Evolutionary conservation across 2,329 filamentous ascomycete species (phyloP).

Genomic region (Xylariaceae sp.): DNA sequence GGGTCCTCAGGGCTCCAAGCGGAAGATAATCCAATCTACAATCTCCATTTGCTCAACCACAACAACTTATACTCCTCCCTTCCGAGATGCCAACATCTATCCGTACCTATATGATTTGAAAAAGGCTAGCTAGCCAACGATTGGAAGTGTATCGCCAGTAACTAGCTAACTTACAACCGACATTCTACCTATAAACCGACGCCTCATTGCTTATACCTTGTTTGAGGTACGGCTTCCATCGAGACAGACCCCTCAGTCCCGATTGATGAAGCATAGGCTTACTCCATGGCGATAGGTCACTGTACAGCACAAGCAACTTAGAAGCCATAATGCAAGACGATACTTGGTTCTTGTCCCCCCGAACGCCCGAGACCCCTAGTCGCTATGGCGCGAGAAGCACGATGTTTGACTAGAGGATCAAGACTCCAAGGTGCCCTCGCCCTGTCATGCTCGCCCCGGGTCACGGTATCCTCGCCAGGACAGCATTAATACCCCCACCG

Average conservation of each 20-base stretch:
- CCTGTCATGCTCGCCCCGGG: not conserved
- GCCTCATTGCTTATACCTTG: not conserved
- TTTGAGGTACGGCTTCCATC: not conserved
- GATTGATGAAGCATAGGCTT: not conserved
- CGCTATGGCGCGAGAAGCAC: not conserved
- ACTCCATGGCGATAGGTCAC: not conserved
- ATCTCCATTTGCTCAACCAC: no score
- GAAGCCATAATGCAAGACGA: not conserved
- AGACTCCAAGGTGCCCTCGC: not conserved
- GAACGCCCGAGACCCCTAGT: not conserved
- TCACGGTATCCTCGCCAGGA: not conserved
- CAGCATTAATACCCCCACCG: not conserved
- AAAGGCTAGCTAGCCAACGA: no score
- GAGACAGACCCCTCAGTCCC: not conserved
- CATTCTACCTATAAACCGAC: conserved; percentile 9
- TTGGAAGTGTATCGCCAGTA: no score
- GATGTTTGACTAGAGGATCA: not conserved
- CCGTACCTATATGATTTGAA: no score
- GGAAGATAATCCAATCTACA: no score
- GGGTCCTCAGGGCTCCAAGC: no score
- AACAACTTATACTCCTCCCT: no score
- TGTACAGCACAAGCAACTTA: not conserved
- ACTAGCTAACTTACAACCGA: no score
- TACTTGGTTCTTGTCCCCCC: not conserved
- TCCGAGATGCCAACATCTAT: no score